A percentile compares a stretch with the other conserved stretches of the same genome.
Conservation (phyloP, 2,329 filamentous ascomycete genomes). For the Aureobasidium sp. region DNA sequence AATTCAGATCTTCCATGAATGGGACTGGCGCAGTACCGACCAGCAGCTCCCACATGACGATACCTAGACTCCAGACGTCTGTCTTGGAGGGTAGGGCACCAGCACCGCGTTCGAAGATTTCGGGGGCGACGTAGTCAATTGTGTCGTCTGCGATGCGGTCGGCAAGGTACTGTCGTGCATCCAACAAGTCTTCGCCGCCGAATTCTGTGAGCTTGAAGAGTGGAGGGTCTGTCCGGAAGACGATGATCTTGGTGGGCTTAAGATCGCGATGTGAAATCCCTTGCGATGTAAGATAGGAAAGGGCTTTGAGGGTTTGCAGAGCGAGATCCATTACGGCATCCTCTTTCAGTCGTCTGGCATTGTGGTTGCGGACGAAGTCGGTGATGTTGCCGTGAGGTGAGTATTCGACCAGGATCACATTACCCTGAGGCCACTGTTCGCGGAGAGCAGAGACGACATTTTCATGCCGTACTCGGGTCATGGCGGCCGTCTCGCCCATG, state of each 20-base stretch:
- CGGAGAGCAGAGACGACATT: conserved; percentile 13
- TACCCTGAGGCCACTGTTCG: conserved; percentile 3
- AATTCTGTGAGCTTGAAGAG: conserved; percentile 9
- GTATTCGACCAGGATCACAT: conserved; percentile 5
- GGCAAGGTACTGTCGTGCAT: neutral
- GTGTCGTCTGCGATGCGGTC: conserved; percentile 9
- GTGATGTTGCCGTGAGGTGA: conserved; percentile 4
- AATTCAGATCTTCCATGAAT: neutral
- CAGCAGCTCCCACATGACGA: conserved; percentile 98
- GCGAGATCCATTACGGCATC: conserved; percentile 12
- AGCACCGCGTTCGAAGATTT: conserved; percentile 4
- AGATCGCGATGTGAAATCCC: conserved; percentile 1
- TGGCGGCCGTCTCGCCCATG: conserved; percentile 10
- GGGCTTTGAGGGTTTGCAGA: conserved; percentile 2
- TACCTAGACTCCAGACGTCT: conserved; percentile 78
- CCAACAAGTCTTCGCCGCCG: neutral
- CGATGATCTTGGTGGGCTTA: conserved; percentile 7
- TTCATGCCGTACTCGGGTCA: conserved; percentile 9
- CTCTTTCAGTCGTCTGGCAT: conserved; percentile 1
- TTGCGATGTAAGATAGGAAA: neutral
- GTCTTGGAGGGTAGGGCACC: neutral
- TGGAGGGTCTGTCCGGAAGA: conserved; percentile 10
- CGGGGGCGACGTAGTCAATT: conserved; percentile 8
- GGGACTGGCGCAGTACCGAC: conserved; percentile 78
- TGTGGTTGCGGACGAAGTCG: conserved; percentile 7